Evolutionary conservation across 177 flowering plant species (phyloP).

Genomic region (Vitis hybrid): DNA sequence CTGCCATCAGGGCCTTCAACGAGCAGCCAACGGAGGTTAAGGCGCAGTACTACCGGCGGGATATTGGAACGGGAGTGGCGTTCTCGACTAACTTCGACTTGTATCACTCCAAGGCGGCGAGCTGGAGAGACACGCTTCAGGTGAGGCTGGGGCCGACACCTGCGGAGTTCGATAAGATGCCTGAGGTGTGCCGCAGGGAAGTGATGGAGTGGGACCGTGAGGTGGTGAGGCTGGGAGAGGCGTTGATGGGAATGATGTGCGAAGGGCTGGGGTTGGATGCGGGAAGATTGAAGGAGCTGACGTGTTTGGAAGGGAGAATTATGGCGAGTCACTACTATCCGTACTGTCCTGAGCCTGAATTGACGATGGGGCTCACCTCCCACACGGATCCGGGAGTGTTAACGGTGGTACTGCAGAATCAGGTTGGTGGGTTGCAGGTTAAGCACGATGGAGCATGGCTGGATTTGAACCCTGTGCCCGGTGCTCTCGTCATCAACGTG

Average conservation of each 20-base stretch:
- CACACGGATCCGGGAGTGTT: slow-evolving; percentile 64
- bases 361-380: slow-evolving; percentile 48
- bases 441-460: slow-evolving; percentile 48
- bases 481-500: slow-evolving; percentile 60
- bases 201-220: slow-evolving; percentile 41
- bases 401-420: slow-evolving; percentile 54
- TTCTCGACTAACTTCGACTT: slow-evolving; percentile 57
- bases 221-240: slow-evolving; percentile 29
- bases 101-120: slow-evolving; percentile 60
- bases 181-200: slow-evolving; percentile 44
- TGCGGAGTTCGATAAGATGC: slow-evolving; percentile 31
- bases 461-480: slow-evolving; percentile 52
- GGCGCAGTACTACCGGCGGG: slow-evolving; percentile 38
- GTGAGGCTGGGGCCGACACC: slow-evolving; percentile 32
- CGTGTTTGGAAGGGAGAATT: slow-evolving; percentile 35
- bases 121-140: slow-evolving; percentile 71
- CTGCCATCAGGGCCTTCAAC: slow-evolving; percentile 40
- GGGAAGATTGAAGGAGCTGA: slow-evolving; percentile 41
- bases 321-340: slow-evolving; percentile 71
- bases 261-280: slow-evolving; percentile 63
- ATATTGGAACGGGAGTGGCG: slow-evolving; percentile 22
- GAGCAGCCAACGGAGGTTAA: slow-evolving; percentile 48
- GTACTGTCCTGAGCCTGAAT: slow-evolving; percentile 63
- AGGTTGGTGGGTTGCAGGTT: slow-evolving; percentile 57
- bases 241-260: slow-evolving; percentile 42